Evolutionary conservation across 177 flowering plant genomes (phyloP), one percentile per base, ranked within the genome.

Genomic region (Vitis hybrid): DNA sequence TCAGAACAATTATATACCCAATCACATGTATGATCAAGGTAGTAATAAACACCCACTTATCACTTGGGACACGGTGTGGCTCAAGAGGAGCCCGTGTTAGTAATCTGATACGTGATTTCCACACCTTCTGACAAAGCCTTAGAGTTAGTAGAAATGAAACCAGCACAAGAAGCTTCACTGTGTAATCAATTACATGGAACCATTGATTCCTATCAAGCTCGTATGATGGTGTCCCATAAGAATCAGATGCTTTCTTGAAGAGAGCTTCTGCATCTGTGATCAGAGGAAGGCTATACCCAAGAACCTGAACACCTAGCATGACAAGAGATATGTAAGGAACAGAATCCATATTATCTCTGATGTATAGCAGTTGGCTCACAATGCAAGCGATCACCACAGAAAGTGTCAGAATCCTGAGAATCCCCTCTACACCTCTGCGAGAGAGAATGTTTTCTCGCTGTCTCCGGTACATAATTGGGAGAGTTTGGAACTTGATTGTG

Each of bases 261-360:
- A 92, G 61, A 66, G 94, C 89, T 76, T 89, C 93, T 1, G 88
- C 92, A 61, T 89, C 96, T 0, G 92, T 90, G 71, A 90, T 80
- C 56, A 94, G 79, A 20, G 92, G 97, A 73, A 94, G 67, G 73
- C 88, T 77, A 66, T 90, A 90, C n/a, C 98, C 97, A 49, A 94
- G 72, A 65, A 87, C 90, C 81, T 93, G 98, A 54, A 89, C 87
- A 14, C 90, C 96, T 18, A 93, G 82, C 94, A 89, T 91, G 68
- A 88, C 90, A 51, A 93, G 88, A 50, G 97, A 91, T 1, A 86
- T 79, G 64, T 74, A 93, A 51, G 98, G 97, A 74, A 85, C 80
- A 19, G 81, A 81, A 22, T 91, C 93, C 15, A 55, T 15, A 39
- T 81, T 81, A 48, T 81, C 80, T 59, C 81, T 79, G 53, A 85